Conservation (phyloP, 306 rosid genomes). For the Fagus crenata region DNA sequence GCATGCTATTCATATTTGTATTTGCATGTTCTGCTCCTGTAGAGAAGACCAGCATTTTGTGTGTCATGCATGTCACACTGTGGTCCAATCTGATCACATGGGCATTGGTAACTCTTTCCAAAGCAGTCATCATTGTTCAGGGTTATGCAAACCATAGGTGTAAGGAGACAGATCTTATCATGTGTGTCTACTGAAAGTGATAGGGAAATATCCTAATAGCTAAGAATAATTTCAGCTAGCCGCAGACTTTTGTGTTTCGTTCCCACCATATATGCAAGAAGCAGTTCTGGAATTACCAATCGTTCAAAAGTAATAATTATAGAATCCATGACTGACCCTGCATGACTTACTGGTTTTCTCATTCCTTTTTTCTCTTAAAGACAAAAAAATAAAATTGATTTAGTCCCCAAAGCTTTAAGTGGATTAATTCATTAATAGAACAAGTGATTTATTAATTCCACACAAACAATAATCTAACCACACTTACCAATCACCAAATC, state of each 20-base stretch:
- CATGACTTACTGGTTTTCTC: not conserved
- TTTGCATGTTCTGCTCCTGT: too few species aligned
- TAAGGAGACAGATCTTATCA: not conserved
- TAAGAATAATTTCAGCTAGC: not conserved
- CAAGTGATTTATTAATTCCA: too few species aligned
- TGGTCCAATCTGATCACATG: not conserved
- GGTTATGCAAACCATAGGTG: not conserved
- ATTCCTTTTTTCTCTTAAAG: too few species aligned
- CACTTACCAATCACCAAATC: too few species aligned
- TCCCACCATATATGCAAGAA: not conserved
- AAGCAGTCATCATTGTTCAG: not conserved
- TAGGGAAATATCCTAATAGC: not conserved
- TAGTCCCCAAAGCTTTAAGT: too few species aligned
- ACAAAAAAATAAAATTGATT: too few species aligned
- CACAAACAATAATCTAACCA: too few species aligned
- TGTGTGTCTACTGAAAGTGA: not conserved
- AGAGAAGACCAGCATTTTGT: too few species aligned
- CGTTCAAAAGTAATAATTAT: too few species aligned
- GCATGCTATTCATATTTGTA: not conserved
- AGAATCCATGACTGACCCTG: not conserved
- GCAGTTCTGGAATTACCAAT: not conserved
- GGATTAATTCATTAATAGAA: too few species aligned
- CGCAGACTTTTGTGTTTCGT: not conserved
- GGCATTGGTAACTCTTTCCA: not conserved
- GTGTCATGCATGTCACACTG: not conserved